phyloP scores from a whole-genome alignment of 164 flowering plant genomes.

The Berberis thunbergii region DNA sequence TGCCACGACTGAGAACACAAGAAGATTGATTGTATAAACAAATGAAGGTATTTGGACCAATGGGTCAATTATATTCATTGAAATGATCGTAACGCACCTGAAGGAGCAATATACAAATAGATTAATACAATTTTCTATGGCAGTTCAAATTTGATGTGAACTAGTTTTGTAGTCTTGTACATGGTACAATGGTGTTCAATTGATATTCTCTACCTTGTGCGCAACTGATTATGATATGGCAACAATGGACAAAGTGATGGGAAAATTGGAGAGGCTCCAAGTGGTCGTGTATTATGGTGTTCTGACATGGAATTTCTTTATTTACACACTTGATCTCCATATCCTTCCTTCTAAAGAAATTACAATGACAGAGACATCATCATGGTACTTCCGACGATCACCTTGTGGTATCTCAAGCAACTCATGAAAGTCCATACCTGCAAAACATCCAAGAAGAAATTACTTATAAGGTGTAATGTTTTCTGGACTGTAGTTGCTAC shows the following conservation, averaged over 20 bases:
- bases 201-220: background rate
- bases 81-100: constrained; percentile 4
- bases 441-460: background rate
- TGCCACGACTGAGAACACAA: background rate
- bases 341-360: constrained; percentile 76
- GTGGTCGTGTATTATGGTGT: background rate
- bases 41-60: constrained; percentile 10
- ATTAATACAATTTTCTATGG: constrained; percentile 25
- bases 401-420: constrained; percentile 79
- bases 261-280: background rate
- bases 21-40: background rate
- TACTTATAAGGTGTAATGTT: background rate
- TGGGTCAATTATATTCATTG: constrained; percentile 9
- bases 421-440: constrained; percentile 74
- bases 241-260: background rate
- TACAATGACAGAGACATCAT: constrained; percentile 64
- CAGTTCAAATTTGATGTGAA: constrained; percentile 22
- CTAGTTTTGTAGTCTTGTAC: constrained; percentile 11
- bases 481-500: background rate
- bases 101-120: constrained; percentile 25
- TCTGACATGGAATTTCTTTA: constrained; percentile 7
- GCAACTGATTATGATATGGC: background rate
- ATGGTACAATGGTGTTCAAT: background rate
- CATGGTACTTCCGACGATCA: constrained; percentile 69
- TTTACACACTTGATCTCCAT: constrained; percentile 72